Evolutionary conservation across 2,329 filamentous ascomycete genomes (phyloP).

Genomic region (Seiridium cupressi): DNA sequence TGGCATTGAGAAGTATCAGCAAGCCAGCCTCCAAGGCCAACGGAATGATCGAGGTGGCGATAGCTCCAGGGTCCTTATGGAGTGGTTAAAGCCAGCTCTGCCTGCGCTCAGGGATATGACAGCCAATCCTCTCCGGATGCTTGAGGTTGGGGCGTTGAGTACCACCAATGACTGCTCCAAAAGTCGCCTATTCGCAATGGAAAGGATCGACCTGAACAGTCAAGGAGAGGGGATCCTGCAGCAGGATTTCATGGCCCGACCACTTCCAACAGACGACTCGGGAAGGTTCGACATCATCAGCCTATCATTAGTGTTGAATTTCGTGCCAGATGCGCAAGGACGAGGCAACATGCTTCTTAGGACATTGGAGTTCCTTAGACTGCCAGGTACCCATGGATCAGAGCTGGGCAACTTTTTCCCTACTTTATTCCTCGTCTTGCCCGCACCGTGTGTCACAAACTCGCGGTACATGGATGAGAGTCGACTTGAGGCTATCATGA

Average conservation of each 20-base stretch:
- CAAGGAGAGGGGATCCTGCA: conserved; percentile 78
- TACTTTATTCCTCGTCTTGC: conserved; percentile 83
- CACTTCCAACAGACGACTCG: conserved; percentile 59
- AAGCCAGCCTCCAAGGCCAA: conserved; percentile 68
- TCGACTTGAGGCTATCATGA: conserved; percentile 71
- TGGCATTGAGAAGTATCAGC: conserved; percentile 63
- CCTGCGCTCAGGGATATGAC: conserved; percentile 19
- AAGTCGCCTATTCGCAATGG: conserved; percentile 68
- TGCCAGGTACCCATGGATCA: conserved; percentile 20
- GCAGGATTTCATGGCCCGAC: conserved; percentile 92
- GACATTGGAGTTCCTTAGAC: conserved; percentile 67
- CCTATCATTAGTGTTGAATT: conserved; percentile 90
- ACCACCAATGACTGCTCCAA: conserved; percentile 80
- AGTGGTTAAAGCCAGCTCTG: conserved; percentile 52
- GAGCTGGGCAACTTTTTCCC: conserved; percentile 48
- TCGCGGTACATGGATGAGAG: conserved; percentile 82
- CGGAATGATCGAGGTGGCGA: conserved; percentile 65
- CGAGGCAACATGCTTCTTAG: conserved; percentile 84
- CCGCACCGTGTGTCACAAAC: conserved; percentile 83
- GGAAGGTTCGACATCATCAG: conserved; percentile 87
- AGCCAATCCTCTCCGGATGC: conserved; percentile 53
- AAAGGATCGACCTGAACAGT: conserved; percentile 87
- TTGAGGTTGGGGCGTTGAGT: conserved; percentile 88
- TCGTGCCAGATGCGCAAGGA: conserved; percentile 72
- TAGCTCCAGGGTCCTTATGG: conserved; percentile 61